Conservation (phyloP, 2,329 filamentous ascomycete species). For the Aspergillus viridinutans region DNA sequence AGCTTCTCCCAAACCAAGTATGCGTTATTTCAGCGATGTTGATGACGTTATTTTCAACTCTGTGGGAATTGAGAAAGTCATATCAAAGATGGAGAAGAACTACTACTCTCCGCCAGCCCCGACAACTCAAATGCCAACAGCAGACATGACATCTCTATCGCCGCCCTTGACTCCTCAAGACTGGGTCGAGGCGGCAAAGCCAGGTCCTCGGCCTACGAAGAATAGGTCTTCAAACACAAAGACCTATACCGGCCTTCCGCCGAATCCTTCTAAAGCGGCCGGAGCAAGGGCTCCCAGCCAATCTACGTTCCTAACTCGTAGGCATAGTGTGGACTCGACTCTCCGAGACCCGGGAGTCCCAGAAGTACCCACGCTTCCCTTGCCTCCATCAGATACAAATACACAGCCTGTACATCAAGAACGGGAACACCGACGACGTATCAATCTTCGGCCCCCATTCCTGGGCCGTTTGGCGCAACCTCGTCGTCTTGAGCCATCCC, state of each 20-base stretch:
- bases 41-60: conserved; percentile 20
- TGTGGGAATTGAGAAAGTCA: conserved; percentile 16
- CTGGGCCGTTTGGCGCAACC: conserved; percentile 27
- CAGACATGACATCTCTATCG: conserved; percentile 18
- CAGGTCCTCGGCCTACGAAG: conserved; percentile 18
- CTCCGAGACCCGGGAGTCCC: conserved; percentile 22
- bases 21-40: conserved; percentile 14
- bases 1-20: conserved; percentile 17
- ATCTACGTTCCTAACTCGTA: conserved; percentile 23
- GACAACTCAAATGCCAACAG: conserved; percentile 8
- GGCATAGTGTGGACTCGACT: conserved; percentile 24
- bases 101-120: conserved; percentile 15
- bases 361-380: conserved; percentile 26
- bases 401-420: conserved; percentile 14
- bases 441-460: conserved; percentile 35
- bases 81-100: conserved; percentile 20
- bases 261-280: conserved; percentile 7
- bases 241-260: conserved; percentile 6
- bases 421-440: conserved; percentile 25
- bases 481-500: conserved; percentile 24
- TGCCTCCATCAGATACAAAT: conserved; percentile 20
- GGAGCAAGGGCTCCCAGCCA: conserved; percentile 19
- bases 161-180: conserved; percentile 38
- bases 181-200: conserved; percentile 39
- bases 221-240: conserved; percentile 4